These are phyloP conservation scores for Blumeria graminis DNA, from an alignment of 2,329 filamentous ascomycete species.

Conservation along the genomic window DNA sequence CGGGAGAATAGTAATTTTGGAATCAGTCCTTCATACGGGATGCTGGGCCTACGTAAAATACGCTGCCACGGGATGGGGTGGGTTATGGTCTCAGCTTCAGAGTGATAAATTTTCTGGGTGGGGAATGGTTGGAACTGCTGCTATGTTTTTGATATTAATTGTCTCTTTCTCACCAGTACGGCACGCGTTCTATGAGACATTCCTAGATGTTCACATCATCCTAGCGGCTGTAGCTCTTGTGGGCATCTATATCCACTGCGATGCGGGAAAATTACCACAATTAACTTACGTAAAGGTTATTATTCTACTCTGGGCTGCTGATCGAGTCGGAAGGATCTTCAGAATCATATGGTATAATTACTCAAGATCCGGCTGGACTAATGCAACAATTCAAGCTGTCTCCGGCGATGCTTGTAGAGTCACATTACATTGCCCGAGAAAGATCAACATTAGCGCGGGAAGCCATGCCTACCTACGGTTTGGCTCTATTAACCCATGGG, in stretches of 20 bases:
- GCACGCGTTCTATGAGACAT: slow-evolving; percentile 93
- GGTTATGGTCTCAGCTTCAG: slow-evolving; percentile 28
- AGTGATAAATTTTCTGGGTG: slow-evolving; percentile 38
- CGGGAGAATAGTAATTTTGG: slow-evolving; percentile 45
- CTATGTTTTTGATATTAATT: slow-evolving; percentile 41
- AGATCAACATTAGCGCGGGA: slow-evolving; percentile 40
- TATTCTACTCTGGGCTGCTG: slow-evolving; percentile 52
- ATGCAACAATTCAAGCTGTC: slow-evolving; percentile 41
- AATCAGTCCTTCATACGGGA: slow-evolving; percentile 44
- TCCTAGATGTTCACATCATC: slow-evolving; percentile 65
- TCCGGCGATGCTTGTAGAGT: slow-evolving; percentile 46
- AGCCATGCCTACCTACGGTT: slow-evolving; percentile 57
- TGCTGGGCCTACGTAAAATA: slow-evolving; percentile 54
- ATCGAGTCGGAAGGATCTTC: slow-evolving; percentile 39
- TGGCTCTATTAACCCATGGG: slow-evolving; percentile 38
- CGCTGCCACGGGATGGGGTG: slow-evolving; percentile 35
- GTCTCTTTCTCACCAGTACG: slow-evolving; percentile 56
- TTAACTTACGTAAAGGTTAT: slow-evolving; percentile 53
- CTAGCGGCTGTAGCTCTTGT: slow-evolving; percentile 43
- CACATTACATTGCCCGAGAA: slow-evolving; percentile 42
- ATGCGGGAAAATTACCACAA: slow-evolving; percentile 37
- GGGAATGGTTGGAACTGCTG: slow-evolving; percentile 34
- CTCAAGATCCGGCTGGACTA: slow-evolving; percentile 25
- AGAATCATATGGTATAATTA: slow-evolving; percentile 44
- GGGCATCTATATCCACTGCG: slow-evolving; percentile 58